These are phyloP conservation scores for Lipomyces oligophaga DNA, from an alignment of 805 yeast species.

Conservation along the genomic window DNA sequence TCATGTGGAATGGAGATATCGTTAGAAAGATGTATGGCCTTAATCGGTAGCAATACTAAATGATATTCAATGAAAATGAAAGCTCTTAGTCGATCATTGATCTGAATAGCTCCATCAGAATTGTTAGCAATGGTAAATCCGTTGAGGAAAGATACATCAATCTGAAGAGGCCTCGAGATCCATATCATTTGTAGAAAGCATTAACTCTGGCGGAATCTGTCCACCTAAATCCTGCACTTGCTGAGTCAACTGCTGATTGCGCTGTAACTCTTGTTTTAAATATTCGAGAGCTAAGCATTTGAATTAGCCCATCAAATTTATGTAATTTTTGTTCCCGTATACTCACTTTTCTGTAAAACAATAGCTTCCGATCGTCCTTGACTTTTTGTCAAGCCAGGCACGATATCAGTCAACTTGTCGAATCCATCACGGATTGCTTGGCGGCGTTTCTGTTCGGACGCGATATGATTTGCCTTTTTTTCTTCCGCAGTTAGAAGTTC, in stretches of 20 bases:
- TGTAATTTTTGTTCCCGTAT: neutral
- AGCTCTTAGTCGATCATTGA: no score
- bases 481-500: slow-evolving; percentile 35
- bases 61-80: no score
- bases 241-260: slow-evolving; percentile 33
- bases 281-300: slow-evolving; percentile 34
- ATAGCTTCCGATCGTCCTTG: slow-evolving; percentile 80
- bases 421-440: slow-evolving; percentile 80
- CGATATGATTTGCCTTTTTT: slow-evolving; percentile 62
- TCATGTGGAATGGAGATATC: no score
- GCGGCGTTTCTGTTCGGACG: slow-evolving; percentile 82
- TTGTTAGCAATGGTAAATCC: no score
- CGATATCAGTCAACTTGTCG: slow-evolving; percentile 66
- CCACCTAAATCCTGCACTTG: slow-evolving; percentile 29
- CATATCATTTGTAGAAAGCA: no score
- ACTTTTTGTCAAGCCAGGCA: slow-evolving; percentile 64
- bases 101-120: no score
- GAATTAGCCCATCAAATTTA: neutral
- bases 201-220: slow-evolving; percentile 19
- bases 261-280: slow-evolving; percentile 34
- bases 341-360: slow-evolving; percentile 55
- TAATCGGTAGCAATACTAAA: no score
- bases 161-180: no score
- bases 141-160: no score
- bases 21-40: no score